Evolutionary conservation across 2,329 filamentous ascomycete genomes (phyloP), one percentile per base, ranked within the genome.

Genomic region (Fusarium torulosum): DNA sequence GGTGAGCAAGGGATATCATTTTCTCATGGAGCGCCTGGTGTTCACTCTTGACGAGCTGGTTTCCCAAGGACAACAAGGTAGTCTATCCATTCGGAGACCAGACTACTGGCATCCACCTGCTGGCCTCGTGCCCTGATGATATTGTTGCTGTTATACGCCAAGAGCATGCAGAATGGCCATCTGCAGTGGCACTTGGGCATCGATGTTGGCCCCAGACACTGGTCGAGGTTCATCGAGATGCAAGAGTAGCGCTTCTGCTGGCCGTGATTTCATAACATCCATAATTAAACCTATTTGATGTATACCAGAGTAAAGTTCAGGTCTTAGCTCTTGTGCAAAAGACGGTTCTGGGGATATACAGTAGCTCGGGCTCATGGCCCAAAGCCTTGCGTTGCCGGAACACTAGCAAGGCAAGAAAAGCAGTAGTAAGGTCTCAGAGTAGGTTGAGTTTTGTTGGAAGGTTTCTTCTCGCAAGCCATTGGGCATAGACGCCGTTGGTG

Each of bases 241-340:
- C 21, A 43, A 45, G 51, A 53, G 52, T 13, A 38, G 42, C 38
- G 31, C 33, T 41, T 38, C 20, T 43, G 20, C 43, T 45, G 37
- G 42, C 42, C 27, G 64, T 67, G 63, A 59, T 59, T 64, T 64
- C 58, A 54, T 52, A 47, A 49, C 63, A 59, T 64, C 63, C 53
- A 49, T 67, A 19, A 38, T 58, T 43, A 43, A 67, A 55, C 50
- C 45, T 53, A 55, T 49, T 9, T 41, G 38, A 33, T 41, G 42
- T 37, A 40, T 23, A 43, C 27, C 29, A 41, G 38, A 43, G 11
- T 15, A 21, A 17, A 31, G 19, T 27, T 27, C 37, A 46, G 33
- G 14, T 33, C 33, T 41, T 46, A 45, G 46, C 19, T 49, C 33
- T n/a, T 52, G 31, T 54, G 42, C 45, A 52, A 50, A 65, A 50